These are phyloP conservation scores for Taphrina pruni DNA, from an alignment of 1,139 yeast species.

Conservation along the genomic window DNA sequence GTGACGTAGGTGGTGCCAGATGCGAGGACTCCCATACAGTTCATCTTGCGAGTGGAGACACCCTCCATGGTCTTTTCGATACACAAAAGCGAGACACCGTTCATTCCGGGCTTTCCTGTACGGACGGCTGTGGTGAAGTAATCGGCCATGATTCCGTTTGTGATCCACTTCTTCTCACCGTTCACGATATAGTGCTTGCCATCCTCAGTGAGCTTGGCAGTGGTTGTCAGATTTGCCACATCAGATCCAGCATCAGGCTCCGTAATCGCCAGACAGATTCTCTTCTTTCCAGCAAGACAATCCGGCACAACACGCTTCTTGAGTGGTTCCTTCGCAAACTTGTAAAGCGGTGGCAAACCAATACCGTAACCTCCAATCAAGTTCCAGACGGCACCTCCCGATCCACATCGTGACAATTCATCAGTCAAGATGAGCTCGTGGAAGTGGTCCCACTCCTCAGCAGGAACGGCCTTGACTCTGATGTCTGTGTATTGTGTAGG, in stretches of 20 bases:
- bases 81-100: conserved; percentile 55
- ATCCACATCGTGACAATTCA: conserved; percentile 56
- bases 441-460: conserved; percentile 85
- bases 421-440: conserved; percentile 76
- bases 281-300: conserved; percentile 53
- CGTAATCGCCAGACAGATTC: conserved; percentile 54
- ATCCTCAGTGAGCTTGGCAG: conserved; percentile 50
- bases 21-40: conserved; percentile 55
- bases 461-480: conserved; percentile 51
- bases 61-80: conserved; percentile 55
- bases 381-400: conserved; percentile 54
- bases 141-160: conserved; percentile 50
- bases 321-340: conserved; percentile 50
- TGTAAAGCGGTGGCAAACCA: conserved; percentile 54
- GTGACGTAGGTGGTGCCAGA: conserved; percentile 55
- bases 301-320: conserved; percentile 52
- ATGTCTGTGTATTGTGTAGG: conserved; percentile 52
- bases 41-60: conserved; percentile 53
- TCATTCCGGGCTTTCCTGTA: conserved; percentile 55
- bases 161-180: conserved; percentile 58
- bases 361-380: conserved; percentile 53
- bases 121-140: conserved; percentile 58
- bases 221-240: conserved; percentile 55
- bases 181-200: conserved; percentile 55
- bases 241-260: conserved; percentile 58